Base-by-base conservation (phyloP, 768 basidiomycete species). In the Lactarius deliciosus region DNA sequence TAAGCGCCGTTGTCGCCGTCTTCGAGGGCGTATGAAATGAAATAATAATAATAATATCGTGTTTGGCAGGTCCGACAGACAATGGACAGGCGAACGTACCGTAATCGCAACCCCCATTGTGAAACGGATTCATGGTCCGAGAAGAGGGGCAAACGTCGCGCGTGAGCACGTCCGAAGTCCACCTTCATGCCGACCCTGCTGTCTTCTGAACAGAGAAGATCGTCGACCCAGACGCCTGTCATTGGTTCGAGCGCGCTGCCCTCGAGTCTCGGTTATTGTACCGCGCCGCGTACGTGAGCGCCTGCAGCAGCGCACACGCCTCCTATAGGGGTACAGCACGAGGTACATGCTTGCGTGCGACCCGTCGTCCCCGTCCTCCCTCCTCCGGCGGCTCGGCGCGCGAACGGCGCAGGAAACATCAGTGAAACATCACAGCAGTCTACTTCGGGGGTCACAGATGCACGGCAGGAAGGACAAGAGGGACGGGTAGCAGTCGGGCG, bases 61-160 rank as follows among this genome's bases (percentile, higher is more conserved):
- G 74, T 86, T 56, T 74, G 50, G 50, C 50, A 53, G 50, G 15
- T 53, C 25, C 25, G 50, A 28, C 61, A 62, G 34, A 34, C 8
- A 32, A 30, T 16, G 53, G 6, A 50, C 20, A n/a, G 47, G 32
- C 47, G 15, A 20, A 74, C 86, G 56, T 74, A 94, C 95, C 92
- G 73, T 97, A 97, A 36, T 57, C 34, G 75, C 95, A 97, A 74
- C 97, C 96, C 47, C 95, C 96, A 98, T 32, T 97, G 94, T 2
- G 93, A 95, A 10, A 97, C 92, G 74, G 95, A 98, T 76, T 98
- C 96, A 72, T 92, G 38, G 90, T 74, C 96, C 95, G 9, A 91
- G 81, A 64, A 97, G 80, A 10, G 94, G 92, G 2, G 87, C 81
- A 38, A 98, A 77, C 15, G 77, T 94, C 91, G 61, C 96, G 80